A percentile compares a stretch with the other conserved stretches of the same genome.
phyloP scores from a whole-genome alignment of 805 yeast species.

The Candida boleticola region DNA sequence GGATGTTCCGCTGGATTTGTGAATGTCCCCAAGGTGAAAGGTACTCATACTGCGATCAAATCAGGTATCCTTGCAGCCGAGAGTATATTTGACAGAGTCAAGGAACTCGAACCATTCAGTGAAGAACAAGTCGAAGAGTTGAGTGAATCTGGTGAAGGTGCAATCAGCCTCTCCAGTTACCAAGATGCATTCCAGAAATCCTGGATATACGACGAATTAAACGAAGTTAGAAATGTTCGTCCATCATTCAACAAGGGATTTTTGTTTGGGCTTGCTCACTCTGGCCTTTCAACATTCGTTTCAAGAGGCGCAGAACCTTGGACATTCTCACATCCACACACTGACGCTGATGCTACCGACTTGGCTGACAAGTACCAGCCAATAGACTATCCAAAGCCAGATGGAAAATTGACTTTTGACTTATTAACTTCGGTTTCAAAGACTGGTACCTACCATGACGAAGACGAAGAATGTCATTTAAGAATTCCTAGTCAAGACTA shows the following conservation, averaged over 20 bases:
- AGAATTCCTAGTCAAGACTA: constrained; percentile 60
- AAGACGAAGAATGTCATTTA: constrained; percentile 88
- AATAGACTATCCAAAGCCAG: constrained; percentile 93
- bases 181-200: constrained; percentile 67
- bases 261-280: constrained; percentile 76
- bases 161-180: constrained; percentile 53
- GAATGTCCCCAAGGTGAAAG: constrained; percentile 97
- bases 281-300: constrained; percentile 80
- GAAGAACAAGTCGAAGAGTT: constrained; percentile 38
- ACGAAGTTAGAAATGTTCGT: constrained; percentile 83
- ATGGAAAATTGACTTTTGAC: constrained; percentile 89
- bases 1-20: constrained; percentile 97
- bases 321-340: constrained; percentile 69
- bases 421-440: constrained; percentile 91
- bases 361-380: constrained; percentile 65
- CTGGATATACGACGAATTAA: constrained; percentile 84
- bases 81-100: constrained; percentile 49
- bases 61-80: constrained; percentile 96
- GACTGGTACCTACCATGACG: constrained; percentile 95
- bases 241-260: constrained; percentile 85
- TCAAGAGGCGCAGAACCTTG: constrained; percentile 82
- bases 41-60: constrained; percentile 97
- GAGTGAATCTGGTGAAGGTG: constrained; percentile 13
- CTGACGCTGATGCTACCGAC: constrained; percentile 73
- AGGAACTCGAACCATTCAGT: constrained; percentile 43